Base-by-base conservation (phyloP, 257 asterid genomes). In the Primulina huaijiensis region DNA sequence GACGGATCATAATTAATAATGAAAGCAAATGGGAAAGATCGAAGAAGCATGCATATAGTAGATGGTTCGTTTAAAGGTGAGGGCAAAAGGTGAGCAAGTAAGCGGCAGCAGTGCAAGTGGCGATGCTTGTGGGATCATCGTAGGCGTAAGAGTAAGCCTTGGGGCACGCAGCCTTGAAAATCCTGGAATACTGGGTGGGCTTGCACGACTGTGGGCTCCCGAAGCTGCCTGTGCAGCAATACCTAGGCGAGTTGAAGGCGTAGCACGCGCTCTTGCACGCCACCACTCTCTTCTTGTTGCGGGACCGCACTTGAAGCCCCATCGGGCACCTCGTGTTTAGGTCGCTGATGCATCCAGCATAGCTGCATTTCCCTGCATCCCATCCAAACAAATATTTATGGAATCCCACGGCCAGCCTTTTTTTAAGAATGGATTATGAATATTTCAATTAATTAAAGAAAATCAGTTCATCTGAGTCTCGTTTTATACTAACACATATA, bases 191-290 rank as follows among this genome's bases (percentile, higher is more conserved):
- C 0, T 96, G 95, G 0, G 97, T 90, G 0, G 98, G 98, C 89
- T 87, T 92, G 86, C 98, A 92, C 38, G 96, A 68, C 68, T 87
- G 92, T 17, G 98, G 95, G 78, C 69, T 92, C 2, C 89, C 97
- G 59, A 82, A 92, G 78, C 62, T 83, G n/a, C 97, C 98, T 0
- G 98, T 92, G 89, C 98, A 92, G 80, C 98, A 92, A 75, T 85
- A 92, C 59, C 94, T 77, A 6, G 96, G 96, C 2, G 95, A 87
- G 75, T 85, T 92, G 85, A 87, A 92, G 35, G 97, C 97, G 14
- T 70, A 86, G 55, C 97, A 92, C 0, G 97, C 97, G 27, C 97
- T 92, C 79, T 89, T 89, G 72, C 97, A 89, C n/a, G 97, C 96
- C 77, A 92, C 90, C 25, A 92, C 96, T 21, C 84, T 73, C 64